Conservation (phyloP, 495 filamentous ascomycete species). For the Cercophora scortea region DNA sequence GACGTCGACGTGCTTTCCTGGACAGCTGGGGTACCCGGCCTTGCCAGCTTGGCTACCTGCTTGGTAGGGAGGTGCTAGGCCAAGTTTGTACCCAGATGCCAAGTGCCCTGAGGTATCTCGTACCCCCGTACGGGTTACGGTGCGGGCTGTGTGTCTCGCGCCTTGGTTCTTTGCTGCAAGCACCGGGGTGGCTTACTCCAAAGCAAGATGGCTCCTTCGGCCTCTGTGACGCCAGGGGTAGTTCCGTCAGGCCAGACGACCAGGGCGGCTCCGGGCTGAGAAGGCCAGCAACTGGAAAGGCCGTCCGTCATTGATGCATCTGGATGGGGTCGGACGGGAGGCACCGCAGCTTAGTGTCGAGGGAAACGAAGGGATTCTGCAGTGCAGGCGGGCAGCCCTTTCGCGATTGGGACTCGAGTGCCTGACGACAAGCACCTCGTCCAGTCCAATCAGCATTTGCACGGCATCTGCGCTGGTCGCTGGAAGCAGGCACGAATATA, state of each 20-base stretch:
- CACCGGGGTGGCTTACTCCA: no score
- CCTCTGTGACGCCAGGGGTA: background rate
- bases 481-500: background rate
- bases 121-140: no score
- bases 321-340: background rate
- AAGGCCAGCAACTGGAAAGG: no score
- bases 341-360: constrained; percentile 1
- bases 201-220: background rate
- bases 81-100: constrained; percentile 2
- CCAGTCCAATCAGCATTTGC: background rate
- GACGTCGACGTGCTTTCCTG: no score
- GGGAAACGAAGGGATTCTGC: background rate
- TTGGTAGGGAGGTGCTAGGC: no score
- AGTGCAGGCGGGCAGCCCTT: background rate
- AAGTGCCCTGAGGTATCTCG: no score
- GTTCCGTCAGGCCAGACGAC: background rate
- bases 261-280: no score
- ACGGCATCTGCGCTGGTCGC: background rate
- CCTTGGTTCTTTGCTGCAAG: no score
- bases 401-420: background rate
- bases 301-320: background rate
- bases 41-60: no score
- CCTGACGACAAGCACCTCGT: background rate
- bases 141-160: no score
- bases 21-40: no score